These are phyloP conservation scores for Piromyces finnis DNA, from an alignment of 192 early-diverging fungal species.

Conservation along the genomic window DNA sequence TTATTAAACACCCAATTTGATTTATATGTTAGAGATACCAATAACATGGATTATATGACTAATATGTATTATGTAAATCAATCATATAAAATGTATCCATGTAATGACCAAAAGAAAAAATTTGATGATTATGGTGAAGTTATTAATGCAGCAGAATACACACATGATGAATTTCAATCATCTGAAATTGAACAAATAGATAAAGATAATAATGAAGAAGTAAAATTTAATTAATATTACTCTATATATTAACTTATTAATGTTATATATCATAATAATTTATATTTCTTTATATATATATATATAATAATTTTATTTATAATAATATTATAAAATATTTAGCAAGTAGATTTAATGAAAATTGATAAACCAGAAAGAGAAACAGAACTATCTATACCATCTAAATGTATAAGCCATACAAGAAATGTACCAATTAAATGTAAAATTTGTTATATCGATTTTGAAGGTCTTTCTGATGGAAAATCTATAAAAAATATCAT, in stretches of 20 bases:
- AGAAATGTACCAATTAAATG: slow-evolving; percentile 46
- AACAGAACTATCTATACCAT: slow-evolving; percentile 42
- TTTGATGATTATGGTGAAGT: slow-evolving; percentile 88
- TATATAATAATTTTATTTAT: too few relatives aligned
- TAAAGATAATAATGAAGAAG: slow-evolving; percentile 5
- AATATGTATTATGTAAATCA: background rate
- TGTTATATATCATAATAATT: too few relatives aligned
- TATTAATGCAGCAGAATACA: slow-evolving; percentile 40
- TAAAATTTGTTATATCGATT: slow-evolving; percentile 65
- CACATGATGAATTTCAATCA: slow-evolving; percentile 14
- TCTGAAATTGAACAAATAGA: slow-evolving; percentile 14
- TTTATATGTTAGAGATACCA: slow-evolving; percentile 65
- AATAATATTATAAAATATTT: too few relatives aligned
- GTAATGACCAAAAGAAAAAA: slow-evolving; percentile 55
- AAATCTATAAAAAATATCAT: slow-evolving; percentile 73
- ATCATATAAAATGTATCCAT: slow-evolving; percentile 57
- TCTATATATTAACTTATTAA: too few relatives aligned
- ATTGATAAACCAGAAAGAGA: slow-evolving; percentile 23
- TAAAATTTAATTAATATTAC: too few relatives aligned
- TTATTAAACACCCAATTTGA: slow-evolving; percentile 45
- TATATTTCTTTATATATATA: too few relatives aligned
- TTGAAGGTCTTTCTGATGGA: slow-evolving; percentile 82
- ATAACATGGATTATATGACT: slow-evolving; percentile 30
- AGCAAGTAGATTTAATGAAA: slow-evolving; percentile 16
- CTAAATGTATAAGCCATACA: slow-evolving; percentile 52